Base-by-base conservation (phyloP, 805 yeast species). In the Priceomyces castillae region DNA sequence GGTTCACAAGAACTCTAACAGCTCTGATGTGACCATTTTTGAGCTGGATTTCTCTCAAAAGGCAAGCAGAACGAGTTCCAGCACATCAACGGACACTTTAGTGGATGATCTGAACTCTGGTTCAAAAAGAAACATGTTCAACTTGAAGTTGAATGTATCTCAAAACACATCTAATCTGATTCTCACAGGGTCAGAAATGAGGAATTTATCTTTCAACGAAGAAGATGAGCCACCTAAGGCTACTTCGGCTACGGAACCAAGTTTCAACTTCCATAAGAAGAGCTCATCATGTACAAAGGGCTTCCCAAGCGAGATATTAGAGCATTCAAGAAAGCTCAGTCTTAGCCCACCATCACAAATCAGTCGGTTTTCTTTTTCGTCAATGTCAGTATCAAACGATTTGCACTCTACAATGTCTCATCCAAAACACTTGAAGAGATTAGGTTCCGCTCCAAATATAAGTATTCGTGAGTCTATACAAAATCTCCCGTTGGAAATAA, bases 61-160 rank as follows among this genome's bases (percentile, higher is more conserved):
- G 4, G 42, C 42, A 30, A 34, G 41, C 23, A 39, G 56, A 40
- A 57, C 47, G 28, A 58, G 50, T 26, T 49, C 52, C 25, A 47
- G 52, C 17, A 25, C 49, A 9, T 62, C 68, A n/a, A 57, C 64
- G 1, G 69, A 64, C 12, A 65, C 70, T 3, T 46, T 65, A 31
- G 65, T 64, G 12, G 67, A 62, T n/a, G 64, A 54, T 2, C 42
- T 25, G 16, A 30, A 37, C 19, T 1, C 7, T 7, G 26, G 26
- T 7, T 37, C 36, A 37, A 18, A 17, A 36, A 22, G 42, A 35
- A 43, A 35, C 46, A 42, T 42, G n/a, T 45, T 51, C 4, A 53
- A 50, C 34, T 47, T 52, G 34, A 51, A 50, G 23, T 49, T 46
- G 11, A 39, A 37, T 34, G 34, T 42, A 14, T 46, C 49, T 16